These are phyloP conservation scores for Lyophyllum atratum DNA, from an alignment of 768 basidiomycete genomes.

Conservation along the genomic window DNA sequence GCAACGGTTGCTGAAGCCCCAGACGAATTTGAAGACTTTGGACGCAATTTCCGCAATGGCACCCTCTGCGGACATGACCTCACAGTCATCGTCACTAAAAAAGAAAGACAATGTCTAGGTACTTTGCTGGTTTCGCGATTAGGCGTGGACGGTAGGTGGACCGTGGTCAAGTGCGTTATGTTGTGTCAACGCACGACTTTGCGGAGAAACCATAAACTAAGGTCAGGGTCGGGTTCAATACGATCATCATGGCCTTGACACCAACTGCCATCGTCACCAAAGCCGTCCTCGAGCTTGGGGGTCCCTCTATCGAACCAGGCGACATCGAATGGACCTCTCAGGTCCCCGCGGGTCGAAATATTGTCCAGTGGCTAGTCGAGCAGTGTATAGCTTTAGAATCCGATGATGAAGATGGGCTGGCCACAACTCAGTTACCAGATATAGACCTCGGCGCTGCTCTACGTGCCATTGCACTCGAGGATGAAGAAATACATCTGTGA, in stretches of 20 bases:
- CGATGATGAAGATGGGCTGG: slow-evolving; percentile 6
- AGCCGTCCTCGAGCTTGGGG: slow-evolving; percentile 30
- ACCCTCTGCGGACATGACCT: too few species aligned
- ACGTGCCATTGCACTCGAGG: slow-evolving; percentile 30
- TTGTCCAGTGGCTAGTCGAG: slow-evolving; percentile 34
- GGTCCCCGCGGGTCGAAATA: slow-evolving; percentile 29
- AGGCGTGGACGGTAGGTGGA: too few species aligned
- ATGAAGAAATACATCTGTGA: slow-evolving; percentile 30
- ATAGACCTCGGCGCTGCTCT: slow-evolving; percentile 18
- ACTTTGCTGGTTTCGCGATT: too few species aligned
- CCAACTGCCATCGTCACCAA: slow-evolving; percentile 1
- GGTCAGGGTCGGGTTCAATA: not conserved
- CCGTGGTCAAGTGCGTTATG: too few species aligned
- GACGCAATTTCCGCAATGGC: too few species aligned
- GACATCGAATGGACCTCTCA: slow-evolving; percentile 36
- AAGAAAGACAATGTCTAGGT: too few species aligned
- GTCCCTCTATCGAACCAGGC: slow-evolving; percentile 24
- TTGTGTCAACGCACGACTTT: too few species aligned
- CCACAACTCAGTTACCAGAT: not conserved
- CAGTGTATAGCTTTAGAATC: slow-evolving; percentile 20
- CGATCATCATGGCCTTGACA: not conserved
- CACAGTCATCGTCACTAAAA: too few species aligned
- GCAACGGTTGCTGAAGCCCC: too few species aligned
- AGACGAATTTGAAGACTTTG: too few species aligned
- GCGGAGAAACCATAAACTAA: too few species aligned